Evolutionary conservation across 2,329 filamentous ascomycete species (phyloP), one percentile per base, ranked within the genome.

Genomic region (Penicillium sclerotigenum): DNA sequence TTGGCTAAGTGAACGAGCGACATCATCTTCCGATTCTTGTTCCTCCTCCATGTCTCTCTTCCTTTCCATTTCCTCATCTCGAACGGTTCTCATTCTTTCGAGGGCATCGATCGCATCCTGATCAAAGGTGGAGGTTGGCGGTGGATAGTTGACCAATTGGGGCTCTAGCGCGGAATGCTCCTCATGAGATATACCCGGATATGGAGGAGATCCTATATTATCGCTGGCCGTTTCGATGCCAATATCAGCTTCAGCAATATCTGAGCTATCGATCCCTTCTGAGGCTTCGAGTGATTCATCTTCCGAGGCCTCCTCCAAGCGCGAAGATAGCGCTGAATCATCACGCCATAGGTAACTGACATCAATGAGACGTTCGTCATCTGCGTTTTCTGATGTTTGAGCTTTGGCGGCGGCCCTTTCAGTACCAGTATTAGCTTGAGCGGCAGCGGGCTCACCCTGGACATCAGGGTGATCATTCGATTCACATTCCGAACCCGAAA

Each of bases 101-200:
- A 54, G 52, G 20, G 37, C 52, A 41, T 50, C 22, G 28, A 54
- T 40, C 3, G 46, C 52, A 50, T 54, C 52, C 52, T 36, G 37
- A 22, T 54, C 29, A 10, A 50, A 16, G 16, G 38, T 10, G 2
- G 37, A 8, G 13, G 29, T 0, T n/a, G 24, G 18, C 9, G 20
- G 22, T n/a, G 52, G 13, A 28, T 42, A 16, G 4, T 36, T 14
- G 9, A 16, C 16, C 2, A 22, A 22, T 4, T 54, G 16, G 16
- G 7, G 10, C 4, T 79, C 73, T 16, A 66, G 63, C 7, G 71
- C 71, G 41, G 60, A 48, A 14, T 61, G 63, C 54, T 43, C 29
- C 20, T 59, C n/a, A n/a, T 29, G 16, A 40, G 8, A 1, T 18
- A 11, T 26, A 26, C 4, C 16, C 2, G 14, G n/a, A 11, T 13